Percentiles rank a stretch among this genome's conserved stretches.
Evolutionary conservation across 2,329 filamentous ascomycete genomes (phyloP).

Genomic region (Diaporthe citriasiana): DNA sequence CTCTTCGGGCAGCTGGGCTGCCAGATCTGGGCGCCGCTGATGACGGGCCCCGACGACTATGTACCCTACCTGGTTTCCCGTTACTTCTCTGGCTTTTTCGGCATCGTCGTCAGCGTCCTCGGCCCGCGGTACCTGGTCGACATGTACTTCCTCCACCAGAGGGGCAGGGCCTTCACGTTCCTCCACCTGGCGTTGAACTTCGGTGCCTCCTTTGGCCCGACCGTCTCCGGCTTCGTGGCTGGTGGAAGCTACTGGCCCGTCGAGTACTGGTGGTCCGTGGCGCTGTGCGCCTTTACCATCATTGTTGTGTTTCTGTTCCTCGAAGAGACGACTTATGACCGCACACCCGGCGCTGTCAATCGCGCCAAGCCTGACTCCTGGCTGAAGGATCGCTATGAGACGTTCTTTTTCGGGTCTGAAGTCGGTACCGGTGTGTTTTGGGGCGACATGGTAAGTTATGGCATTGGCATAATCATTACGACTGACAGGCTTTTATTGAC

Average conservation of each 20-base stretch:
- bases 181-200: conserved; percentile 55
- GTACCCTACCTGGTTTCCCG: conserved; percentile 55
- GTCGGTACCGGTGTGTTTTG: conserved; percentile 40
- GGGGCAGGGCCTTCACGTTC: conserved; percentile 55
- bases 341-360: conserved; percentile 46
- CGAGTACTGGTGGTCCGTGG: conserved; percentile 61
- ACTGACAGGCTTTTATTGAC: background rate
- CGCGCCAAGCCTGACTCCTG: conserved; percentile 43
- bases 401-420: conserved; percentile 49
- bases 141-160: conserved; percentile 59
- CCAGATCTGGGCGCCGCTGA: conserved; percentile 55
- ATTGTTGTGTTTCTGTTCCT: conserved; percentile 55
- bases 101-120: conserved; percentile 54
- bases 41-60: conserved; percentile 53
- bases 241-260: conserved; percentile 52
- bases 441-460: conserved; percentile 40
- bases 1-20: conserved; percentile 52
- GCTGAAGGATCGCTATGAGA: conserved; percentile 48
- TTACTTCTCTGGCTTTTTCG: conserved; percentile 57
- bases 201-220: conserved; percentile 54
- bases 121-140: conserved; percentile 58
- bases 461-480: fast-evolving
- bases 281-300: conserved; percentile 51
- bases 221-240: conserved; percentile 57
- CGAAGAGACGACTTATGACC: conserved; percentile 56